phyloP scores from a whole-genome alignment of 2,329 filamentous ascomycete species.

The Periglandula ipomoeae region DNA sequence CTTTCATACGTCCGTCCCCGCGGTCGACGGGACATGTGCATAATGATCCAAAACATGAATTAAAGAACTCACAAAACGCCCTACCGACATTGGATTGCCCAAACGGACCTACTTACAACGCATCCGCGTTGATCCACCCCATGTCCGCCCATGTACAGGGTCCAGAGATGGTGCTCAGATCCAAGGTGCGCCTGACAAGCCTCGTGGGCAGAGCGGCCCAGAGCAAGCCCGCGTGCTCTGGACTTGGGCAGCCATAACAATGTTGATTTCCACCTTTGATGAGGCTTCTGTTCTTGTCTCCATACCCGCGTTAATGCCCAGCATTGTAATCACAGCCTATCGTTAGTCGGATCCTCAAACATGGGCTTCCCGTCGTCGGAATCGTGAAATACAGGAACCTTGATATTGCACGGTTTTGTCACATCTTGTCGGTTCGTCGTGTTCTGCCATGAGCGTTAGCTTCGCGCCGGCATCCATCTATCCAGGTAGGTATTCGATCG shows the following conservation, averaged over 20 bases:
- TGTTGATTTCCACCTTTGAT: neutral
- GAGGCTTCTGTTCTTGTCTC: neutral
- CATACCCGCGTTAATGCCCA: too few relatives aligned
- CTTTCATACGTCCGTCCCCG: slow-evolving; percentile 3
- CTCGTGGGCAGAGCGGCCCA: neutral
- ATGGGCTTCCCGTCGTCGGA: too few relatives aligned
- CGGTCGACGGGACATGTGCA: slow-evolving; percentile 1
- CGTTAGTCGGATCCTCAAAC: too few relatives aligned
- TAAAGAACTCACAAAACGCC: neutral
- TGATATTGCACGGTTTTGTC: too few relatives aligned
- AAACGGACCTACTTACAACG: slow-evolving; percentile 1
- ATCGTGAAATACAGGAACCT: too few relatives aligned
- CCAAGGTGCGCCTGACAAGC: slow-evolving; percentile 3
- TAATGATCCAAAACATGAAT: neutral
- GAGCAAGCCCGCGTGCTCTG: slow-evolving; percentile 5
- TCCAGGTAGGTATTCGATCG: too few relatives aligned
- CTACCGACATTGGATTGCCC: neutral
- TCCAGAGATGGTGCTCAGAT: slow-evolving; percentile 1
- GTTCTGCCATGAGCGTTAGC: too few relatives aligned
- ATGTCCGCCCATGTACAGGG: neutral
- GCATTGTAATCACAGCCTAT: too few relatives aligned
- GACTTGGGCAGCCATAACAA: slow-evolving; percentile 5
- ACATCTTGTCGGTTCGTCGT: too few relatives aligned
- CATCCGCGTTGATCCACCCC: neutral
- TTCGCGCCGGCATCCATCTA: too few relatives aligned